These are phyloP conservation scores for Akanthomyces dipterigenus DNA, from an alignment of 2,329 filamentous ascomycete genomes.

Conservation along the genomic window DNA sequence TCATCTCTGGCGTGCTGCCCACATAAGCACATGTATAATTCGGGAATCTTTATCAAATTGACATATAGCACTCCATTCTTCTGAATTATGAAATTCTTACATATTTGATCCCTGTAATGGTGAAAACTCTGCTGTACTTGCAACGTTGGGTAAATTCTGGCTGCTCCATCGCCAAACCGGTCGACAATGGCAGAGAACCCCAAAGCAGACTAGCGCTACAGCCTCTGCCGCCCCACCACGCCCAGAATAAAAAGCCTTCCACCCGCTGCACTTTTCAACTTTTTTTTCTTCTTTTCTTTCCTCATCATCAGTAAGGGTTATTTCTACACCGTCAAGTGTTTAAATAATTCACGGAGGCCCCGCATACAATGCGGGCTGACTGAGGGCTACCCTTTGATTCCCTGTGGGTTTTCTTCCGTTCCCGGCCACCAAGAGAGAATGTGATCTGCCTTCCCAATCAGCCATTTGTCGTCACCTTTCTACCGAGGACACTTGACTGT, in stretches of 20 bases:
- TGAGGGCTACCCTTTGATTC: slow-evolving; percentile 41
- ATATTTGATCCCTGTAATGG: neutral
- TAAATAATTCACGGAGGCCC: slow-evolving; percentile 42
- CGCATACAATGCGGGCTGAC: slow-evolving; percentile 43
- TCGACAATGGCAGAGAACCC: slow-evolving; percentile 3
- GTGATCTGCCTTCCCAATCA: slow-evolving; percentile 42
- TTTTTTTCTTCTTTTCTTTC: slow-evolving; percentile 25
- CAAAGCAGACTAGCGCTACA: slow-evolving; percentile 7
- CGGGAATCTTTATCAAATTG: neutral
- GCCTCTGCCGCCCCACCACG: neutral
- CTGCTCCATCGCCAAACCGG: neutral
- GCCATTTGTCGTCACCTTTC: slow-evolving; percentile 28
- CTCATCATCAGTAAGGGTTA: slow-evolving; percentile 40
- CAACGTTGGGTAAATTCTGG: neutral
- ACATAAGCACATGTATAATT: neutral
- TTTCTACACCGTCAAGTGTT: slow-evolving; percentile 47
- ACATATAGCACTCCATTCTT: neutral
- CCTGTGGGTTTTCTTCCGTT: slow-evolving; percentile 49
- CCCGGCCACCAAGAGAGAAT: slow-evolving; percentile 44
- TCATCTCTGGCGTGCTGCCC: neutral
- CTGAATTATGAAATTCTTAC: neutral
- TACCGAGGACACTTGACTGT: slow-evolving; percentile 40
- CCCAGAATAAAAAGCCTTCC: slow-evolving; percentile 6
- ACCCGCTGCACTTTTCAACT: slow-evolving; percentile 8
- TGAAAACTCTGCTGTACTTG: neutral